Evolutionary conservation across 306 rosid genomes (phyloP).

Genomic region (Gleditsia sinensis): DNA sequence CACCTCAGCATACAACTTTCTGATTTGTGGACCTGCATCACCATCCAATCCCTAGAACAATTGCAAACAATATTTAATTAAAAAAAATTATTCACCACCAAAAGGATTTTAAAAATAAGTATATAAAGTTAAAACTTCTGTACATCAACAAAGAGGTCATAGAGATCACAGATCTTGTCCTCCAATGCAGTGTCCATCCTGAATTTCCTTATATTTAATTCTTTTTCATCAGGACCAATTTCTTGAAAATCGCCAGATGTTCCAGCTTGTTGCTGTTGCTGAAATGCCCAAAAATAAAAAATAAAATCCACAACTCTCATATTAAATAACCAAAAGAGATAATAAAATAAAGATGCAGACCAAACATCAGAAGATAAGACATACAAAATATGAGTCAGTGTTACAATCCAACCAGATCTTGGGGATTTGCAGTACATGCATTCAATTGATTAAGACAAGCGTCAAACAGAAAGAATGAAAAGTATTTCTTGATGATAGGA

Average conservation of each 20-base stretch:
- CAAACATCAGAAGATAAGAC: slow-evolving; percentile 24
- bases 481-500: not conserved
- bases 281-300: slow-evolving; percentile 51
- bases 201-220: slow-evolving; percentile 57
- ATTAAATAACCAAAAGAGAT: slow-evolving; percentile 29
- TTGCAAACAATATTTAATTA: slow-evolving; percentile 37
- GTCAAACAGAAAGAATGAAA: not conserved
- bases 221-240: slow-evolving; percentile 65
- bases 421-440: slow-evolving; percentile 8
- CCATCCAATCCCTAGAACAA: slow-evolving; percentile 90
- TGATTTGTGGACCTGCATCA: slow-evolving; percentile 84
- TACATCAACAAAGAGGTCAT: slow-evolving; percentile 97
- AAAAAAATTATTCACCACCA: slow-evolving; percentile 29
- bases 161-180: slow-evolving; percentile 98
- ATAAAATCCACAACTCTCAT: slow-evolving; percentile 25
- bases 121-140: slow-evolving; percentile 34
- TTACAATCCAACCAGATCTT: slow-evolving; percentile 25
- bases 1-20: slow-evolving; percentile 96
- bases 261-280: slow-evolving; percentile 72
- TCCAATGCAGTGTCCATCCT: slow-evolving; percentile 81
- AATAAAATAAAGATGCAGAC: slow-evolving; percentile 10
- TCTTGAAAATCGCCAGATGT: slow-evolving; percentile 67
- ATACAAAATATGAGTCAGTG: slow-evolving; percentile 13
- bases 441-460: slow-evolving; percentile 20
- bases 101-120: slow-evolving; percentile 27